Evolutionary conservation across 2,329 filamentous ascomycete species (phyloP), one percentile per base, ranked within the genome.

Genomic region (Teratosphaeria viscida): DNA sequence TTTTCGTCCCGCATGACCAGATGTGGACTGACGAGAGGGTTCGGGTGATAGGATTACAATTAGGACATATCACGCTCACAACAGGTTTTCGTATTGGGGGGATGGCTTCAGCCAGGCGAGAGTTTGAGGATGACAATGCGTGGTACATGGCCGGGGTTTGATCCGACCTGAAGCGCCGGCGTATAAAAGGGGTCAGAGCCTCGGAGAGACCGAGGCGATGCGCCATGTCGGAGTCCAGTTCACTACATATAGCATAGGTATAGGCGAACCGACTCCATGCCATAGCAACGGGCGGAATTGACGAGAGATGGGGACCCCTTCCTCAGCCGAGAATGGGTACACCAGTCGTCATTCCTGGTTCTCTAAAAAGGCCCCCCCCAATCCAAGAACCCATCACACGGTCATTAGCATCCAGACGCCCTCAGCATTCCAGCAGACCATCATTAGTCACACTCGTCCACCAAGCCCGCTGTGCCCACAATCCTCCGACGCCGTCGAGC

Each of bases 51-150:
- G 57, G 54, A 43, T 62, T 43, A 43, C 37, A 43, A 43, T 12
- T n/a, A n/a, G 37, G 37, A 43, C 37, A 16, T 43, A n/a, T 12
- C 37, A 62, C 23, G 54, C 57, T 37, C 55, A 55, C 16, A 62
- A 62, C 39, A 37, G 63, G 32, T 63, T 63, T 49, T 57, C 61
- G 29, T 65, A 53, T 52, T 47, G 63, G 55, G 63, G 63, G 0
- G 64, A 64, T 58, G 63, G 63, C 29, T 63, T 59, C 37, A 60
- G 60, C 49, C 61, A 62, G 61, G 61, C 63, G 61, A 10, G 63
- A 63, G 54, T 55, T 65, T 54, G 61, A 65, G 56, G 58, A 61
- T 12, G 60, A 61, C 27, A 57, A 57, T 57, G 60, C 57, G 19
- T 59, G 56, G 26, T 57, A 47, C 16, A 53, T 53, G 27, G 37